These are phyloP conservation scores for Verticillium dahliae DNA, from an alignment of 2,329 filamentous ascomycete genomes.

Conservation along the genomic window DNA sequence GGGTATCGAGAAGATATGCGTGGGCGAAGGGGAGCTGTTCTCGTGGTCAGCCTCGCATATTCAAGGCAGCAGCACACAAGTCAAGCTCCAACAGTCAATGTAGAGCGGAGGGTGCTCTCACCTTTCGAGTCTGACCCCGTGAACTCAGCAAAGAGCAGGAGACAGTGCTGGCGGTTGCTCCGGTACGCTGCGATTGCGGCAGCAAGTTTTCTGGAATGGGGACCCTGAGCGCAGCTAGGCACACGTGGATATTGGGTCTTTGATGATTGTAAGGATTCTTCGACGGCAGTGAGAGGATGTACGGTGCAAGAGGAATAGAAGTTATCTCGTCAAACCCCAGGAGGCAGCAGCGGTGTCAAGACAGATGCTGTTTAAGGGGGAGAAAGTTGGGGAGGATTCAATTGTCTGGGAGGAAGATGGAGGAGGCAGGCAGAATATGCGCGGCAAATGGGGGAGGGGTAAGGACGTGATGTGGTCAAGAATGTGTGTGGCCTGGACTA, in stretches of 20 bases:
- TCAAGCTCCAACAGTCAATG: conserved; percentile 2
- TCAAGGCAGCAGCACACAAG: too few relatives aligned
- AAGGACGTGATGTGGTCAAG: not conserved
- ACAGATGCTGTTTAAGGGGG: not conserved
- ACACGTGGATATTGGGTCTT: not conserved
- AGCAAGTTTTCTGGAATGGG: not conserved
- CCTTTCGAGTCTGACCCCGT: conserved; percentile 21
- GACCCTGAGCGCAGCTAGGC: not conserved
- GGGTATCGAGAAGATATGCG: conserved; percentile 33
- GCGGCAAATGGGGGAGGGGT: not conserved
- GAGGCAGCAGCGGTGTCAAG: not conserved
- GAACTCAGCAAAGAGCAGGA: conserved; percentile 34
- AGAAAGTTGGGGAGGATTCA: not conserved
- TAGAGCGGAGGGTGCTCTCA: not conserved
- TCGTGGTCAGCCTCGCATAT: not conserved
- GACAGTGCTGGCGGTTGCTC: conserved; percentile 9
- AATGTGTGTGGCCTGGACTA: not conserved
- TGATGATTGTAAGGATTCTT: not conserved
- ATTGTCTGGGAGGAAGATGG: not conserved
- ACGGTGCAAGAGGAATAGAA: not conserved
- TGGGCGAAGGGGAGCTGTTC: conserved; percentile 6
- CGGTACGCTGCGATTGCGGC: not conserved
- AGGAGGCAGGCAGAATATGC: not conserved
- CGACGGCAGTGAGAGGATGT: not conserved
- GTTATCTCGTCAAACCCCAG: not conserved